These are phyloP conservation scores for Lantana camara DNA, from an alignment of 257 asterid genomes.

Conservation along the genomic window DNA sequence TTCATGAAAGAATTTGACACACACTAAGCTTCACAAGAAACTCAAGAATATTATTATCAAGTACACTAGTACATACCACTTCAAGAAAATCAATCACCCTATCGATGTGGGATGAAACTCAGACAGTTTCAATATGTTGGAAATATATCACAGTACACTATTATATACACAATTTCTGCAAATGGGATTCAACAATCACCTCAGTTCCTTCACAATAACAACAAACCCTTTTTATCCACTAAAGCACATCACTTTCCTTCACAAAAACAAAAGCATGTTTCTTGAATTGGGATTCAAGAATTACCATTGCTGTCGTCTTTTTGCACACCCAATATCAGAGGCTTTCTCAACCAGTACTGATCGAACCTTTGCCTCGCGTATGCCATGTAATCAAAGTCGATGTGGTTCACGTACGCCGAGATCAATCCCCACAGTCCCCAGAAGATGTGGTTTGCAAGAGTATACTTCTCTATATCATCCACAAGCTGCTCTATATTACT, in stretches of 20 bases:
- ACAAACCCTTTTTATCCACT: too few species aligned
- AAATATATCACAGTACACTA: too few species aligned
- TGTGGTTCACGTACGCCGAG: constrained; percentile 79
- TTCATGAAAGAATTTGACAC: too few species aligned
- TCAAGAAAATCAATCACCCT: too few species aligned
- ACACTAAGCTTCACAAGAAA: too few species aligned
- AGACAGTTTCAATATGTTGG: too few species aligned
- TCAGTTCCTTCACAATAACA: background rate
- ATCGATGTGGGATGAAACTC: too few species aligned
- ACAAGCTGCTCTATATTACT: constrained; percentile 48
- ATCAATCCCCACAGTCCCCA: constrained; percentile 99
- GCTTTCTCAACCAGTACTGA: constrained; percentile 75
- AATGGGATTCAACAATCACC: constrained; percentile 13
- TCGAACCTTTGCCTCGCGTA: constrained; percentile 86
- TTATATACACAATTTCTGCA: background rate
- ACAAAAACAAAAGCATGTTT: too few species aligned
- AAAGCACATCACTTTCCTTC: too few species aligned
- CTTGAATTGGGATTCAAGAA: background rate
- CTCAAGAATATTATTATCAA: too few species aligned
- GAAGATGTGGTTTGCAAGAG: constrained; percentile 84
- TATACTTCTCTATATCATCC: constrained; percentile 65
- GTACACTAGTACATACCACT: too few species aligned
- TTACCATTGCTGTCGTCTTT: background rate
- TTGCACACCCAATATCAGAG: constrained; percentile 31
- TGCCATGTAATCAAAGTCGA: constrained; percentile 78